These are phyloP conservation scores for Colletotrichum eremochloae DNA, from an alignment of 2,329 filamentous ascomycete species.

Conservation along the genomic window DNA sequence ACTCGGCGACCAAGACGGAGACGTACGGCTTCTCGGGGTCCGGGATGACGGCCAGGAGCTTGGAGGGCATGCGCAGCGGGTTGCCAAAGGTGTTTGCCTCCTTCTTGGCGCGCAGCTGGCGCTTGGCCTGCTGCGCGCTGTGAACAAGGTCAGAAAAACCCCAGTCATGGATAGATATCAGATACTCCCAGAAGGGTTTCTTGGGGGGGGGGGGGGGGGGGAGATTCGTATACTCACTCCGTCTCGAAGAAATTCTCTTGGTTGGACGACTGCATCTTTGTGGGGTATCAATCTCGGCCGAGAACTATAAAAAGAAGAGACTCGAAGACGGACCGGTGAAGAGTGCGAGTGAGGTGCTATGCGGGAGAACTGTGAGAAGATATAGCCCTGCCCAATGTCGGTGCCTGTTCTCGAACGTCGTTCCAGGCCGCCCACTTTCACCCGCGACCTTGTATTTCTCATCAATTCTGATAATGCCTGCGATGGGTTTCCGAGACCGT, in stretches of 20 bases:
- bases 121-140: conserved; percentile 36
- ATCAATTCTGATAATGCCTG: conserved; percentile 38
- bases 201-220: not conserved
- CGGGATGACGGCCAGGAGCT: conserved; percentile 80
- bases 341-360: too few relatives aligned
- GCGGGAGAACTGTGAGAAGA: not conserved
- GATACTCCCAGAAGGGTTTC: conserved; percentile 47
- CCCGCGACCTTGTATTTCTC: conserved; percentile 33
- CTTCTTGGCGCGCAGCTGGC: conserved; percentile 65
- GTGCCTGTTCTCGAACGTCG: conserved; percentile 16
- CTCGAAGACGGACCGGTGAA: not conserved
- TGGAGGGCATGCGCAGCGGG: conserved; percentile 85
- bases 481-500: conserved; percentile 25
- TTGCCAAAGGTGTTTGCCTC: conserved; percentile 83
- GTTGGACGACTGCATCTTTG: conserved; percentile 78
- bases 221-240: conserved; percentile 69
- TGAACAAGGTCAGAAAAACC: conserved; percentile 1
- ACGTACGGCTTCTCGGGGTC: conserved; percentile 73
- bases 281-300: conserved; percentile 21
- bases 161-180: not conserved
- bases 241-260: conserved; percentile 93
- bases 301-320: not conserved
- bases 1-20: conserved; percentile 85
- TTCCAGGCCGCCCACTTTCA: conserved; percentile 22
- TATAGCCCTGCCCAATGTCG: not conserved